Percentiles rank a stretch among this genome's conserved stretches.
Conservation (phyloP, 2,329 filamentous ascomycete genomes). For the Helotiales sp. region DNA sequence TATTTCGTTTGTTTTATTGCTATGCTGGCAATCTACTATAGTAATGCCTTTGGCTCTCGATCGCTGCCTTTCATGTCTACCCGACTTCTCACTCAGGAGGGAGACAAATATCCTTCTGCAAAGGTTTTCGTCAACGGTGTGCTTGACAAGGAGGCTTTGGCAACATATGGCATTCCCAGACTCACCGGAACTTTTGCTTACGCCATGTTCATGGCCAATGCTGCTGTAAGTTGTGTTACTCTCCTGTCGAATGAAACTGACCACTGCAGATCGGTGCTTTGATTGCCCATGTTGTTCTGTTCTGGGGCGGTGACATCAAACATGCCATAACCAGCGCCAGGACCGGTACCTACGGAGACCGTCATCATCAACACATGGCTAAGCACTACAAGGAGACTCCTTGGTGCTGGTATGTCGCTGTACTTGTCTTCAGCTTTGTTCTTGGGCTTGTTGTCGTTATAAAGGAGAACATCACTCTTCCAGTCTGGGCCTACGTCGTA, state of each 20-base stretch:
- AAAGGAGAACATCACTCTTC: slow-evolving; percentile 45
- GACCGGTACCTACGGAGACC: slow-evolving; percentile 52
- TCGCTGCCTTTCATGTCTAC: slow-evolving; percentile 52
- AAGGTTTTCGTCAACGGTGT: slow-evolving; percentile 49
- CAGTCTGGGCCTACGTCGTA: slow-evolving; percentile 51
- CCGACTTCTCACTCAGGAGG: slow-evolving; percentile 46
- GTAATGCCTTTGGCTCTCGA: slow-evolving; percentile 48
- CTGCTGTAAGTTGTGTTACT: slow-evolving; percentile 50
- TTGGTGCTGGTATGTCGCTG: slow-evolving; percentile 49
- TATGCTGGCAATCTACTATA: slow-evolving; percentile 54
- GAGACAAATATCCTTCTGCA: slow-evolving; percentile 50
- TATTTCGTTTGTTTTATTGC: slow-evolving; percentile 54
- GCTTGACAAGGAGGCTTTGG: slow-evolving; percentile 50
- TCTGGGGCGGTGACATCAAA: slow-evolving; percentile 60
- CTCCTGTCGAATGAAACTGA: slow-evolving; percentile 10
- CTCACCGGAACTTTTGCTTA: slow-evolving; percentile 57
- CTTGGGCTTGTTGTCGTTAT: slow-evolving; percentile 49
- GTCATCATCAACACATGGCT: slow-evolving; percentile 53
- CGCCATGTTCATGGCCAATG: slow-evolving; percentile 61
- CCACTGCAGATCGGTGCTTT: slow-evolving; percentile 57
- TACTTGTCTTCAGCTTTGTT: slow-evolving; percentile 45
- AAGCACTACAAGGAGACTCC: slow-evolving; percentile 53
- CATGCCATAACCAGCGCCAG: slow-evolving; percentile 53
- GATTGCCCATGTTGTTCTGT: slow-evolving; percentile 56
- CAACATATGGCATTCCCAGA: slow-evolving; percentile 51